These are phyloP conservation scores for Lecanosticta acicola DNA, from an alignment of 2,329 filamentous ascomycete species.

Conservation along the genomic window DNA sequence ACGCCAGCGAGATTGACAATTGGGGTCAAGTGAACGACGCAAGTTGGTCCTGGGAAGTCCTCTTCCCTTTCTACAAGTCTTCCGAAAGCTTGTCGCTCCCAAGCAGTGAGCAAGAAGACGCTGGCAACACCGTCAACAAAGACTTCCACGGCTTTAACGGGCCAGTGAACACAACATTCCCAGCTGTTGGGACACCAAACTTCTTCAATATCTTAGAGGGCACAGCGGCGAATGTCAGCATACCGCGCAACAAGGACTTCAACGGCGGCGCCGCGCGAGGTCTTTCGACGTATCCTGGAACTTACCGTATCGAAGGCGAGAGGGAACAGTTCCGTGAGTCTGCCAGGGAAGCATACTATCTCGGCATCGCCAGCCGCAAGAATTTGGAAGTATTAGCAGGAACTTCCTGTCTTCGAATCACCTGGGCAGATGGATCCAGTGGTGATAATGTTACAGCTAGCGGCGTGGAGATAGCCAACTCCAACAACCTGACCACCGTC, in stretches of 20 bases:
- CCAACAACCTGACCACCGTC: conserved; percentile 1
- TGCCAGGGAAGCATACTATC: conserved; percentile 46
- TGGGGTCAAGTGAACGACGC: conserved; percentile 32
- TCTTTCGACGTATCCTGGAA: conserved; percentile 40
- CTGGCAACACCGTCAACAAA: conserved; percentile 9
- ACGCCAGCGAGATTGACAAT: conserved; percentile 25
- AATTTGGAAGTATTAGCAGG: conserved; percentile 44
- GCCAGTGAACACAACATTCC: conserved; percentile 10
- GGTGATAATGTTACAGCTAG: conserved; percentile 6
- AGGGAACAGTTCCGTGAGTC: conserved; percentile 39
- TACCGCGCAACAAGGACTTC: conserved; percentile 38
- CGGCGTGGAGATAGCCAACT: conserved; percentile 7
- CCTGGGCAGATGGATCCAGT: conserved; percentile 28
- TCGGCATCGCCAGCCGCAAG: conserved; percentile 35
- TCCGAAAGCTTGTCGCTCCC: conserved; percentile 14
- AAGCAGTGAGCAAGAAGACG: conserved; percentile 5
- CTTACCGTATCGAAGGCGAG: conserved; percentile 31
- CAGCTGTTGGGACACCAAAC: conserved; percentile 7
- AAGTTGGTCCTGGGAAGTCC: conserved; percentile 28
- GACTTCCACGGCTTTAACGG: conserved; percentile 10
- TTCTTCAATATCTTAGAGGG: conserved; percentile 31
- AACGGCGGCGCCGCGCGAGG: conserved; percentile 44
- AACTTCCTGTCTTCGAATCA: conserved; percentile 38
- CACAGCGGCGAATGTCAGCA: conserved; percentile 33
- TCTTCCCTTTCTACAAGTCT: conserved; percentile 26